A percentile compares a stretch with the other conserved stretches of the same genome.
Conservation (phyloP, 352 stramenopile species). For the Phytophthora europaea region DNA sequence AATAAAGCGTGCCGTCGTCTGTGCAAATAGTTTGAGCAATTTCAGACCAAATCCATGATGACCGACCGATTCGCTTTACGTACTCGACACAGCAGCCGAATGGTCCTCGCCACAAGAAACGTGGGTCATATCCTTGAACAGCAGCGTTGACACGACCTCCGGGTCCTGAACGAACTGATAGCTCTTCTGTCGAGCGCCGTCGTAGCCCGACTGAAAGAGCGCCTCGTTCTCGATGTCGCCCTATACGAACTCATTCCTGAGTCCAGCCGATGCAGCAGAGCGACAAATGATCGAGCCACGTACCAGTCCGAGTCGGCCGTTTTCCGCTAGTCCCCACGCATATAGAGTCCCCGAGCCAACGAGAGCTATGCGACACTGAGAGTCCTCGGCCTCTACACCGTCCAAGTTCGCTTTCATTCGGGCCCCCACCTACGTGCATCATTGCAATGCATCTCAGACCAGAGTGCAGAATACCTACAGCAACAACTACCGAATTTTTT, state of each 20-base stretch:
- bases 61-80: slow-evolving; percentile 21
- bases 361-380: slow-evolving; percentile 53
- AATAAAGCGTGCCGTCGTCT: slow-evolving; percentile 75
- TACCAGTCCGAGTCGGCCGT: slow-evolving; percentile 74
- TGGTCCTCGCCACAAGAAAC: slow-evolving; percentile 77
- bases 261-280: not conserved
- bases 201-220: slow-evolving; percentile 75
- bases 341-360: slow-evolving; percentile 61
- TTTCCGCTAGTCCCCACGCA: slow-evolving; percentile 74
- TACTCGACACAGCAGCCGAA: slow-evolving; percentile 70
- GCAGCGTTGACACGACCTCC: slow-evolving; percentile 58
- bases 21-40: not conserved
- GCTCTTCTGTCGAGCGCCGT: slow-evolving; percentile 69
- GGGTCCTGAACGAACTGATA: slow-evolving; percentile 69
- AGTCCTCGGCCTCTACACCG: slow-evolving; percentile 59
- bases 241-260: slow-evolving; percentile 25
- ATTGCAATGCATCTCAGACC: not conserved
- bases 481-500: not conserved
- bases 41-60: slow-evolving; percentile 3
- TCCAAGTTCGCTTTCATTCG: slow-evolving; percentile 56
- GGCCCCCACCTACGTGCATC: slow-evolving; percentile 39
- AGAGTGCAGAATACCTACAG: not conserved
- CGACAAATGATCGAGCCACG: not conserved
- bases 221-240: slow-evolving; percentile 76
- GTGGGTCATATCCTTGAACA: slow-evolving; percentile 54